Conservation (phyloP, 2,329 filamentous ascomycete genomes). For the Neonectria ditissima region DNA sequence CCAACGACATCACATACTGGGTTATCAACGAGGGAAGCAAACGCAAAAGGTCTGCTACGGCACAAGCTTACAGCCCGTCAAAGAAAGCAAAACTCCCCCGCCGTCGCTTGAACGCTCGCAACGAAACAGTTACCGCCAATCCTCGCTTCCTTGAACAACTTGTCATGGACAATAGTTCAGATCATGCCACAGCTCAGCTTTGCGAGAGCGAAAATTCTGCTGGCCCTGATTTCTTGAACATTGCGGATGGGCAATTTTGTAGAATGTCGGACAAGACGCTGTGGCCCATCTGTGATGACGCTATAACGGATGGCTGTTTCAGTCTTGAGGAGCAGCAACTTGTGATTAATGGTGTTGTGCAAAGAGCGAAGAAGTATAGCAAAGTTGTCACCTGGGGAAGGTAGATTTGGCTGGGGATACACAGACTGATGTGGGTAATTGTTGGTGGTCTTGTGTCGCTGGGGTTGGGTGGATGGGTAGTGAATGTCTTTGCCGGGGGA, state of each 20-base stretch:
- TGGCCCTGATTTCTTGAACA: conserved; percentile 25
- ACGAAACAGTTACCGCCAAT: not conserved
- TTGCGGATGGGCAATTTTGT: conserved; percentile 26
- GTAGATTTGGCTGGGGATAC: too few species aligned
- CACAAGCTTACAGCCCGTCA: not conserved
- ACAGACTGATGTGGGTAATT: too few species aligned
- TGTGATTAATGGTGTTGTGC: too few species aligned
- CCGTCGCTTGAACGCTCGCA: conserved; percentile 1
- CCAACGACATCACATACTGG: conserved; percentile 25
- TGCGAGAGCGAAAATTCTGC: conserved; percentile 23
- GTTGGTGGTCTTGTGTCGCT: too few species aligned
- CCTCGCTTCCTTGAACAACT: not conserved
- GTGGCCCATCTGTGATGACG: conserved; percentile 22
- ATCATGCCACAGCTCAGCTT: conserved; percentile 9
- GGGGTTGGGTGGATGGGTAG: too few species aligned
- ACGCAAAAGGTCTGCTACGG: not conserved
- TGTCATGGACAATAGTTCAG: conserved; percentile 16
- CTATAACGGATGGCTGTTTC: conserved; percentile 20
- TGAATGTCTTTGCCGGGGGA: too few species aligned
- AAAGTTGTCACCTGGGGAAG: too few species aligned
- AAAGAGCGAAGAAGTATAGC: too few species aligned
- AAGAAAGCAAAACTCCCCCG: not conserved
- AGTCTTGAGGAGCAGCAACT: conserved; percentile 15
- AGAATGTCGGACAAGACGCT: conserved; percentile 31
- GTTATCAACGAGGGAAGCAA: conserved; percentile 6